phyloP scores from a whole-genome alignment of 2,329 filamentous ascomycete species.

The Alternaria arborescens region DNA sequence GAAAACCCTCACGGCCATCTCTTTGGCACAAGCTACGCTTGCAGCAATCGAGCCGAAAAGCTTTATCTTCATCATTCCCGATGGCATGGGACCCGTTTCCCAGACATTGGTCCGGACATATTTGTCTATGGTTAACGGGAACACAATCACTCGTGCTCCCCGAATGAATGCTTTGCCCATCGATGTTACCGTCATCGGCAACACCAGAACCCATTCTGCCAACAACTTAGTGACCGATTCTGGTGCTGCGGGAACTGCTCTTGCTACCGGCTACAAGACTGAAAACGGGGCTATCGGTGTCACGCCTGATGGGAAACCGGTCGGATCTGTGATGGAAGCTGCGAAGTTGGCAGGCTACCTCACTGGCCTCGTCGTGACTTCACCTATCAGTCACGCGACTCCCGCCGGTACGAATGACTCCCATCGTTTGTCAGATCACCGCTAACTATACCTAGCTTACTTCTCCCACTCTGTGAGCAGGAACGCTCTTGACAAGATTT shows the following conservation, averaged over 20 bases:
- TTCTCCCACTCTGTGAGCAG: constrained; percentile 42
- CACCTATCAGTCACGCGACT: no score
- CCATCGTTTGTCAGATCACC: no score
- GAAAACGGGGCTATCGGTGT: constrained; percentile 51
- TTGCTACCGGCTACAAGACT: constrained; percentile 53
- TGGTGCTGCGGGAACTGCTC: constrained; percentile 53
- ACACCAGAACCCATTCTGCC: constrained; percentile 30
- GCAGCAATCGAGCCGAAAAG: constrained; percentile 18
- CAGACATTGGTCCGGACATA: constrained; percentile 36
- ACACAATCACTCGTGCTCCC: constrained; percentile 27
- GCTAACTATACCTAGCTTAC: no score
- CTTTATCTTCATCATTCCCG: constrained; percentile 38
- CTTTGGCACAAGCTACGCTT: constrained; percentile 3
- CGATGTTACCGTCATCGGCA: constrained; percentile 34
- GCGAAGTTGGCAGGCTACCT: constrained; percentile 48
- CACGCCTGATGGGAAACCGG: constrained; percentile 43
- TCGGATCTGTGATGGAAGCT: constrained; percentile 53
- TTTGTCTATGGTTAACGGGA: constrained; percentile 28
- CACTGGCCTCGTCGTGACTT: no score
- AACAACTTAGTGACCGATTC: constrained; percentile 54
- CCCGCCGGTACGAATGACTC: no score
- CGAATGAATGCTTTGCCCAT: constrained; percentile 29
- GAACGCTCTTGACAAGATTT: constrained; percentile 50
- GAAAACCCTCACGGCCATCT: neutral
- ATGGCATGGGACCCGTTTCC: constrained; percentile 35